Percentiles rank a stretch among this genome's conserved stretches.
Evolutionary conservation across 129 eudicot genomes (phyloP).

Genomic region (Lactuca saligna): DNA sequence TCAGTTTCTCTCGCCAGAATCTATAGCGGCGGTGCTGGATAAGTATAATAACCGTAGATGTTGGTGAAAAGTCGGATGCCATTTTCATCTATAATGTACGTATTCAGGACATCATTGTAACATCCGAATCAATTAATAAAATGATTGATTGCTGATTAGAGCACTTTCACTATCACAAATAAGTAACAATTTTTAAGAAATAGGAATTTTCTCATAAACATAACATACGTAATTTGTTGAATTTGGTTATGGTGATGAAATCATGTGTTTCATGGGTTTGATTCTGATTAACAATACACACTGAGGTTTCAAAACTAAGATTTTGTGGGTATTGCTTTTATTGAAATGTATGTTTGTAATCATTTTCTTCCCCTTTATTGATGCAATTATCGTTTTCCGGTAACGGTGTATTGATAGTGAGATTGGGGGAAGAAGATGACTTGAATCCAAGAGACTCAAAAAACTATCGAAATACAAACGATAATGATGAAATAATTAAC

Average conservation of each 20-base stretch:
- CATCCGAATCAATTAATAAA: slow-evolving; percentile 17
- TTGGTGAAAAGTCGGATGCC: slow-evolving; percentile 1
- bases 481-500: no score
- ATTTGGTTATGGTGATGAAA: slow-evolving; percentile 3
- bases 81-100: slow-evolving; percentile 10
- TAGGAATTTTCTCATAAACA: neutral
- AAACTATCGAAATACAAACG: no score
- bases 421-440: no score
- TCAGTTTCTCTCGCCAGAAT: slow-evolving; percentile 54
- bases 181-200: neutral
- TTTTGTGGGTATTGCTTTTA: neutral
- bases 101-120: slow-evolving; percentile 17
- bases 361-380: no score
- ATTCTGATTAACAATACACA: neutral
- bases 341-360: neutral
- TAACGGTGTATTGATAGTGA: no score
- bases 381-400: no score
- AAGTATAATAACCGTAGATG: neutral
- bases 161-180: neutral
- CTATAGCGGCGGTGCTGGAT: slow-evolving; percentile 40
- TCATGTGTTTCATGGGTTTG: neutral
- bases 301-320: neutral
- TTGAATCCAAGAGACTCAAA: no score
- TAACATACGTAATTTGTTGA: slow-evolving; percentile 1
- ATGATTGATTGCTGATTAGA: slow-evolving; percentile 14